phyloP scores from a whole-genome alignment of 2,329 filamentous ascomycete species.

The Colletotrichum abscissum region DNA sequence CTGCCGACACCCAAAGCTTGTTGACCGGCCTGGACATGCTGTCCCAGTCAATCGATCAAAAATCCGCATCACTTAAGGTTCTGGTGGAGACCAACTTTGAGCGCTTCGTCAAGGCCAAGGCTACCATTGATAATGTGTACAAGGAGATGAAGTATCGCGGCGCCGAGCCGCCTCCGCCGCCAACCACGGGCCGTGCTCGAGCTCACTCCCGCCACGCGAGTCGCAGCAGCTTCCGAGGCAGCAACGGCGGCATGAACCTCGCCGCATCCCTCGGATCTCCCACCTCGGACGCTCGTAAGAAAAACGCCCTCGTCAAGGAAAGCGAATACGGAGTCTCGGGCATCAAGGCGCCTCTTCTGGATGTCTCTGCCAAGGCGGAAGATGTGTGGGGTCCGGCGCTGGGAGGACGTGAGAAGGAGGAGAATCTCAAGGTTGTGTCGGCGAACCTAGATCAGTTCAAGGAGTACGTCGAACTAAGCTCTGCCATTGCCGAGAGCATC shows the following conservation, averaged over 20 bases:
- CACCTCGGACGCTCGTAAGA: slow-evolving; percentile 72
- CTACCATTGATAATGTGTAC: slow-evolving; percentile 98
- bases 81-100: slow-evolving; percentile 99
- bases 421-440: slow-evolving; percentile 82
- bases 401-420: slow-evolving; percentile 90
- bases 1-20: slow-evolving; percentile 84
- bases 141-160: slow-evolving; percentile 91
- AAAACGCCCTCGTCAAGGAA: slow-evolving; percentile 92
- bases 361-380: slow-evolving; percentile 93
- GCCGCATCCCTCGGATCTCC: slow-evolving; percentile 47
- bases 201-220: slow-evolving; percentile 76
- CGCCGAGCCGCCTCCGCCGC: slow-evolving; percentile 59
- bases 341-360: slow-evolving; percentile 88
- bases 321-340: slow-evolving; percentile 90
- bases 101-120: slow-evolving; percentile 95
- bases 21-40: slow-evolving; percentile 86
- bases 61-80: slow-evolving; percentile 95
- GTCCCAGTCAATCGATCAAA: slow-evolving; percentile 94
- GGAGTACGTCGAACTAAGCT: slow-evolving; percentile 84
- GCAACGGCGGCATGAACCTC: slow-evolving; percentile 51
- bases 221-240: slow-evolving; percentile 72
- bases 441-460: slow-evolving; percentile 82
- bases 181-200: slow-evolving; percentile 47
- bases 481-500: slow-evolving; percentile 83
- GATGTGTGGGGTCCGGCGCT: slow-evolving; percentile 97